Conservation (phyloP, 129 eudicot species). For the Tanacetum coccineum region DNA sequence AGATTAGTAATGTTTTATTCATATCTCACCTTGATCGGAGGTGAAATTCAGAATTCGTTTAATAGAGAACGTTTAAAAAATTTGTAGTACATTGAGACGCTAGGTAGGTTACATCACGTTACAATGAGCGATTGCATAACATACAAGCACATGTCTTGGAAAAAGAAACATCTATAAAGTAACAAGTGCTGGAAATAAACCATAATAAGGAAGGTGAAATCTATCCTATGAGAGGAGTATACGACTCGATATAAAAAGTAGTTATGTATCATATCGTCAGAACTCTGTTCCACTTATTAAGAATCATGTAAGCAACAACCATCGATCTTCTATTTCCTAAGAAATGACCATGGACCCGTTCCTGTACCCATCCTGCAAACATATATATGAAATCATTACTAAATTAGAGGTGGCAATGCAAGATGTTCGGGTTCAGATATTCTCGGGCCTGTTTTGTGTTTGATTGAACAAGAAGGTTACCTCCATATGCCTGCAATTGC, state of each 20-base stretch:
- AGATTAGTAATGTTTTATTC: no score
- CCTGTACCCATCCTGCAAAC: slow-evolving; percentile 55
- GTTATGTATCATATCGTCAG: neutral
- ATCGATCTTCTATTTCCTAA: slow-evolving; percentile 32
- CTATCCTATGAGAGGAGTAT: no score
- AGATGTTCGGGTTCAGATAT: no score
- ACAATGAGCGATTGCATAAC: neutral
- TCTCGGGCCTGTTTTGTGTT: neutral
- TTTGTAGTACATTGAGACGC: no score
- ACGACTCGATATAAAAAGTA: neutral
- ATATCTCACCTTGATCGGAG: no score
- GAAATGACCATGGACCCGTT: slow-evolving; percentile 87
- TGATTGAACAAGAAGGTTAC: slow-evolving; percentile 32
- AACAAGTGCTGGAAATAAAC: neutral
- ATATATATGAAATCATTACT: neutral
- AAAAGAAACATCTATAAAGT: neutral
- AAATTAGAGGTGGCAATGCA: no score
- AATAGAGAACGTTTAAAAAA: no score
- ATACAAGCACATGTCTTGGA: neutral
- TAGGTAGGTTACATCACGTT: no score
- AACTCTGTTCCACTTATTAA: no score
- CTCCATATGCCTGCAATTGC: slow-evolving; percentile 88
- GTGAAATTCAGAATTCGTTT: no score
- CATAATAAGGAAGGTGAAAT: neutral
- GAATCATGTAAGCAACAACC: neutral